These are phyloP conservation scores for Pseudogymnoascus sp. DNA, from an alignment of 2,329 filamentous ascomycete species.

Conservation along the genomic window DNA sequence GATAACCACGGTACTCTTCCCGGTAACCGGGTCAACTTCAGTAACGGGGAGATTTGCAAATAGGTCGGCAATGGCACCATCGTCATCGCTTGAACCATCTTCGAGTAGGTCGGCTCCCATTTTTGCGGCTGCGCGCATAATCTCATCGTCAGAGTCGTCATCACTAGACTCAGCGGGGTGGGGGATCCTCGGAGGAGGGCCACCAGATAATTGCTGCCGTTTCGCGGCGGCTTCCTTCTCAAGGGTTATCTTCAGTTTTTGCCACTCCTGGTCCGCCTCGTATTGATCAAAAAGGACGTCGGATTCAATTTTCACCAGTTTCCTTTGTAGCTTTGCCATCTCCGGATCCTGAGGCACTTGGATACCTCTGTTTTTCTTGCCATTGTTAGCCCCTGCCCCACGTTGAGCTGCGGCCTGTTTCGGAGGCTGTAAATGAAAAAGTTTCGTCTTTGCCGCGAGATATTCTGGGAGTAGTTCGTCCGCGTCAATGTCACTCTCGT, in stretches of 20 bases:
- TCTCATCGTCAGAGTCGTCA: slow-evolving; percentile 37
- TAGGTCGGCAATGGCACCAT: slow-evolving; percentile 47
- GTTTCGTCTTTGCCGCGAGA: slow-evolving; percentile 62
- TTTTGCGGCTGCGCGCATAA: slow-evolving; percentile 49
- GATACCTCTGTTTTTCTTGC: slow-evolving; percentile 13
- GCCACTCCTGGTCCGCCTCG: slow-evolving; percentile 61
- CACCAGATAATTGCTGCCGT: slow-evolving; percentile 34
- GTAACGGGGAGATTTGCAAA: slow-evolving; percentile 55
- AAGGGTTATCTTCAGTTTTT: slow-evolving; percentile 47
- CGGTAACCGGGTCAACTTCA: slow-evolving; percentile 51
- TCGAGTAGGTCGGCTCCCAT: slow-evolving; percentile 54
- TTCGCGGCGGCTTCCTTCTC: slow-evolving; percentile 53
- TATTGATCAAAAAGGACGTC: slow-evolving; percentile 68
- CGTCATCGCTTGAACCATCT: slow-evolving; percentile 44
- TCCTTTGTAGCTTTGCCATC: slow-evolving; percentile 61
- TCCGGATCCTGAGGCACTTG: slow-evolving; percentile 30
- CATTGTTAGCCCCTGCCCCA: slow-evolving; percentile 12
- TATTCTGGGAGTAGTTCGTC: slow-evolving; percentile 71
- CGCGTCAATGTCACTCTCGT: slow-evolving; percentile 65
- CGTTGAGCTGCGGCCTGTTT: slow-evolving; percentile 25
- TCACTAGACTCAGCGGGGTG: slow-evolving; percentile 18
- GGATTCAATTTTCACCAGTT: slow-evolving; percentile 68
- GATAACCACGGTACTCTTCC: slow-evolving; percentile 51
- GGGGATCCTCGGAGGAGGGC: slow-evolving; percentile 16
- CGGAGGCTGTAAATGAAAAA: slow-evolving; percentile 55